Evolutionary conservation across 1,284 basidiomycete species (phyloP).

Genomic region (Ganoderma meredithae): DNA sequence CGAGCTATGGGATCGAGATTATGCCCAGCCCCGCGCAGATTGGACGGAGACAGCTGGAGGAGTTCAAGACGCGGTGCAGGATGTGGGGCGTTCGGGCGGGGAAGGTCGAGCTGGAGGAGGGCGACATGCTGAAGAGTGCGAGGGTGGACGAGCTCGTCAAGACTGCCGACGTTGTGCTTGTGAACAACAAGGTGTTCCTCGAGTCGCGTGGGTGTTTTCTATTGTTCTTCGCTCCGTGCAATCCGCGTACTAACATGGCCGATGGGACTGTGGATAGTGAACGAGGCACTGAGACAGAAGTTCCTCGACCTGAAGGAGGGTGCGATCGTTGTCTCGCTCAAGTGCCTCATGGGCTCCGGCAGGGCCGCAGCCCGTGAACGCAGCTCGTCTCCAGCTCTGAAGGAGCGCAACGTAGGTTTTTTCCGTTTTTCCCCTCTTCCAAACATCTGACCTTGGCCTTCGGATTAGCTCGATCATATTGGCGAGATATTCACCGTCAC

Average conservation of each 20-base stretch:
- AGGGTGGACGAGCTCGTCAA: constrained; percentile 67
- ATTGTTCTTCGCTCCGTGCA: too few species aligned
- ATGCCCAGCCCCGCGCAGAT: constrained; percentile 70
- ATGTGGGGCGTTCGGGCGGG: constrained; percentile 81
- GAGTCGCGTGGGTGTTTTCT: constrained; percentile 60
- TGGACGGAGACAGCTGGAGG: constrained; percentile 65
- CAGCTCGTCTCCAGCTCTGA: constrained; percentile 30
- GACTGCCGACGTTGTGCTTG: constrained; percentile 76
- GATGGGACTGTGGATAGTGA: constrained; percentile 54
- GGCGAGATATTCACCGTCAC: constrained; percentile 77
- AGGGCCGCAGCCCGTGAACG: constrained; percentile 62
- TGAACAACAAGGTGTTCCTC: constrained; percentile 83
- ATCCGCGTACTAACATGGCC: too few species aligned
- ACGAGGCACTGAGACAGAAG: constrained; percentile 74
- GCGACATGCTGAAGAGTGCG: constrained; percentile 72
- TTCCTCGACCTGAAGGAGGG: constrained; percentile 84
- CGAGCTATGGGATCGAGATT: constrained; percentile 73
- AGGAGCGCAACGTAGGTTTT: constrained; percentile 57
- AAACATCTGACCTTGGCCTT: not conserved
- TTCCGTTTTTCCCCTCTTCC: constrained; percentile 1
- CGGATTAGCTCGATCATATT: constrained; percentile 68
- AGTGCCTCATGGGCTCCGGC: constrained; percentile 71
- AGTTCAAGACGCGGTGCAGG: constrained; percentile 67
- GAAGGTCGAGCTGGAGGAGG: constrained; percentile 74
- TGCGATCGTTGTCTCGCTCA: constrained; percentile 78